A percentile compares a stretch with the other conserved stretches of the same genome.
Evolutionary conservation across 495 filamentous ascomycete species (phyloP).

Genomic region (Parachaetomium inaequale): DNA sequence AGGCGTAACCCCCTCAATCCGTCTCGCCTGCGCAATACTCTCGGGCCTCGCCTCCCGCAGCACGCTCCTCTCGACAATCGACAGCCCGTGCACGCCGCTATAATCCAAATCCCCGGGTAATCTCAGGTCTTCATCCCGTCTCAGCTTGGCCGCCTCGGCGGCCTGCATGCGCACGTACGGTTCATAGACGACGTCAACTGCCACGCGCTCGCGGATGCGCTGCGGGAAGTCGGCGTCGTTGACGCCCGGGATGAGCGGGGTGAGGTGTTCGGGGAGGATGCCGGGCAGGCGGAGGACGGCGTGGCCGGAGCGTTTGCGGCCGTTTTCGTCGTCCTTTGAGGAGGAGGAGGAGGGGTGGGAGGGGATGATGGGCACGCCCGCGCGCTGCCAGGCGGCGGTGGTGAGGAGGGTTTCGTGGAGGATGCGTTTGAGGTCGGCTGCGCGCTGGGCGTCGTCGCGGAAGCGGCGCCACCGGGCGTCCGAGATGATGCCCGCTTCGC

Average conservation of each 20-base stretch:
- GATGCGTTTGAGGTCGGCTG: slow-evolving; percentile 58
- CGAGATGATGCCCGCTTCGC: slow-evolving; percentile 69
- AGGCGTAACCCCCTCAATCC: slow-evolving; percentile 78
- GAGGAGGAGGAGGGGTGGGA: slow-evolving; percentile 44
- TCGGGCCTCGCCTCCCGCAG: slow-evolving; percentile 71
- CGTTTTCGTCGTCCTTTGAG: neutral
- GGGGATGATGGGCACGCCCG: slow-evolving; percentile 57
- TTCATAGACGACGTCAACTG: slow-evolving; percentile 77
- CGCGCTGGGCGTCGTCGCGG: slow-evolving; percentile 56
- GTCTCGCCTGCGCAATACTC: slow-evolving; percentile 79
- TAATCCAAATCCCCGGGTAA: slow-evolving; percentile 81
- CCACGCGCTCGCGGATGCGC: slow-evolving; percentile 62
- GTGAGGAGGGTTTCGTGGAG: slow-evolving; percentile 55
- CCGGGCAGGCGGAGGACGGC: slow-evolving; percentile 67
- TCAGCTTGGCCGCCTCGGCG: slow-evolving; percentile 58
- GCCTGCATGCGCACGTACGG: slow-evolving; percentile 75
- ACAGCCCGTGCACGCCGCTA: slow-evolving; percentile 63
- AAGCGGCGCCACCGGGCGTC: slow-evolving; percentile 75
- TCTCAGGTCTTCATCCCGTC: slow-evolving; percentile 69
- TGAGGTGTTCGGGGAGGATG: slow-evolving; percentile 35
- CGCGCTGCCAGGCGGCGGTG: slow-evolving; percentile 60
- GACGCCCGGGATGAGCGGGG: slow-evolving; percentile 39
- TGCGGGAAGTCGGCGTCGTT: slow-evolving; percentile 49
- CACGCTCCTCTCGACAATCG: slow-evolving; percentile 67
- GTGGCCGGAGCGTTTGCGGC: slow-evolving; percentile 60